Conservation (phyloP, 805 yeast genomes). For the Teunomyces panamensis region DNA sequence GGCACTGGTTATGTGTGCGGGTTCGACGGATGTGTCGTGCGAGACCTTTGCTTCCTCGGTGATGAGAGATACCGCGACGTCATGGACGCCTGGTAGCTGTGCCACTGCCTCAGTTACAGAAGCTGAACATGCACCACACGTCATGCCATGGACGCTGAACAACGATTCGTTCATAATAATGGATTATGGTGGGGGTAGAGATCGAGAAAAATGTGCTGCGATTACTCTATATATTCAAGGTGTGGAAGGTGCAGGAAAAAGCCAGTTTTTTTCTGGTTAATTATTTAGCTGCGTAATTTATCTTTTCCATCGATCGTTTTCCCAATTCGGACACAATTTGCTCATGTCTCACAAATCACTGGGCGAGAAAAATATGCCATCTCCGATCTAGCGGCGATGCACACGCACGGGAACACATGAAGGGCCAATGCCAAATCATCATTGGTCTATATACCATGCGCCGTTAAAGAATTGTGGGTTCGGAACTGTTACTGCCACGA, state of each 20-base stretch:
- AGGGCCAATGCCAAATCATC: neutral
- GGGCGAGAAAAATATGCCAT: conserved; percentile 1
- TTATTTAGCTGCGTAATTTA: neutral
- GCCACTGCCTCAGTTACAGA: conserved; percentile 20
- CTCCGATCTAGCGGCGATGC: neutral
- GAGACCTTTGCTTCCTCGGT: conserved; percentile 26
- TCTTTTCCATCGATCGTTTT: neutral
- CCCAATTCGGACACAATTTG: neutral
- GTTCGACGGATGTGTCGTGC: conserved; percentile 12
- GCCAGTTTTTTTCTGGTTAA: too few species aligned
- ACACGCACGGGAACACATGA: too few species aligned
- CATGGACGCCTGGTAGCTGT: conserved; percentile 11
- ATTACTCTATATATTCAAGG: too few species aligned
- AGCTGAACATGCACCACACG: conserved; percentile 25
- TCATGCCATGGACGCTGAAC: conserved; percentile 20
- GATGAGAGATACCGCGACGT: conserved; percentile 21
- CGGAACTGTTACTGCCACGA: neutral
- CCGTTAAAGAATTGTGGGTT: neutral
- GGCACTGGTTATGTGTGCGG: conserved; percentile 5
- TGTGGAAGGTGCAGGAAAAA: too few species aligned
- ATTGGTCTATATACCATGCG: neutral
- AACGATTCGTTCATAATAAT: conserved; percentile 5
- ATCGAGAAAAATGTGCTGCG: too few species aligned
- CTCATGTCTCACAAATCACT: neutral
- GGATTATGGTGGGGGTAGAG: neutral